Evolutionary conservation across 2,329 filamentous ascomycete genomes (phyloP), one percentile per base, ranked within the genome.

Genomic region (Botrytis fragariae): DNA sequence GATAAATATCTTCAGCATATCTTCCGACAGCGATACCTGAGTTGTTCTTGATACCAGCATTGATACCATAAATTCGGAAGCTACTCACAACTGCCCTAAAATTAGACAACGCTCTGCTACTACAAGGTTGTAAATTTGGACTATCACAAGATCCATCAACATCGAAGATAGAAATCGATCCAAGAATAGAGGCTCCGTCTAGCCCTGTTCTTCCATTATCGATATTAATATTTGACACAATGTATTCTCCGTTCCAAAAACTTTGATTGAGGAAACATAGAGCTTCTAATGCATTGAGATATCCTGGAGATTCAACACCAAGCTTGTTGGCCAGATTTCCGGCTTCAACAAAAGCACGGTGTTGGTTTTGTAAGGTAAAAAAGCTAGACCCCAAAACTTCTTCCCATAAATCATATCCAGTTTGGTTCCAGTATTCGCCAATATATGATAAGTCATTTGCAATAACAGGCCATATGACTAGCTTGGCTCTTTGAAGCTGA

Each of bases 381-480:
- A 94, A 96, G 0, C 92, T 94, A 35, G 88, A 90, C 65, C 92
- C 92, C n/a, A 86, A 85, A 10, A 93, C 88, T 81, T 96, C 93
- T 80, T 97, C 93, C 93, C 93, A 96, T 9, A 96, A 86, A 80
- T 97, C 93, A 78, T 90, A 95, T 0, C 85, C 85, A 8, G 85
- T 86, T 75, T 85, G 82, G 74, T 87, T 88, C 89, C 91, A 93
- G 83, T 93, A 92, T 79, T 93, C 88, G 0, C 89, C 87, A 12
- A 93, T 89, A 75, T 95, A 96, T 64, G 86, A 86, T 45, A 96
- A 84, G 77, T 96, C 93, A 76, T 94, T 95, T 48, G 86, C 84
- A 60, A 94, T 88, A 69, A 95, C 84, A 3, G 93, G 93, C 92
- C 92, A 95, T 20, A 88, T 84, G 78, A 91, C 89, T 29, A 81